phyloP scores from a whole-genome alignment of 192 early-diverging fungal species.

The Coemansia sp. region DNA sequence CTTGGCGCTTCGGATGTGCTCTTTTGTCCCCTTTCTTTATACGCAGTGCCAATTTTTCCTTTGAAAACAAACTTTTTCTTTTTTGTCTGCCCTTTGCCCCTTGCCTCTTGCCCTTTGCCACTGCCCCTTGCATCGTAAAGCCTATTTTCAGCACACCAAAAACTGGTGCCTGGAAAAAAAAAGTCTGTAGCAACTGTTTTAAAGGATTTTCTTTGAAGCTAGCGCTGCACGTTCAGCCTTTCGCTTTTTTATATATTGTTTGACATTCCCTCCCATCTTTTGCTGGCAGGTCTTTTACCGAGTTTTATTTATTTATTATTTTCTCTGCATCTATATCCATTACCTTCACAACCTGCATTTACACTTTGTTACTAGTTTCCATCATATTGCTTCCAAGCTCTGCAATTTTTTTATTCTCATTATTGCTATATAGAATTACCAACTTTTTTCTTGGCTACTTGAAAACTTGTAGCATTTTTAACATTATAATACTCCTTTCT shows the following conservation, averaged over 20 bases:
- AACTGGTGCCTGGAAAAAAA: constrained; percentile 8
- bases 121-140: not conserved
- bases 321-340: not conserved
- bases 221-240: not conserved
- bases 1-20: not conserved
- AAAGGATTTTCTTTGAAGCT: not conserved
- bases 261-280: not conserved
- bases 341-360: not conserved
- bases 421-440: no score
- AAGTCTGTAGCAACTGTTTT: not conserved
- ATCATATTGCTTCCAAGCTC: not conserved
- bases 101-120: not conserved
- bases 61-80: constrained; percentile 6
- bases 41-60: not conserved
- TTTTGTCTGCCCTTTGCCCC: not conserved
- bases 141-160: constrained; percentile 1
- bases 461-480: no score
- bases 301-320: not conserved
- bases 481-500: constrained; percentile 1
- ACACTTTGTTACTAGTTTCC: not conserved
- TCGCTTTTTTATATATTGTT: not conserved
- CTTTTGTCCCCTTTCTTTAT: not conserved
- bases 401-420: no score
- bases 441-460: no score
- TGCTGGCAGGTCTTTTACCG: not conserved